Conservation (phyloP, 768 basidiomycete species). For the Russula olivacea region DNA sequence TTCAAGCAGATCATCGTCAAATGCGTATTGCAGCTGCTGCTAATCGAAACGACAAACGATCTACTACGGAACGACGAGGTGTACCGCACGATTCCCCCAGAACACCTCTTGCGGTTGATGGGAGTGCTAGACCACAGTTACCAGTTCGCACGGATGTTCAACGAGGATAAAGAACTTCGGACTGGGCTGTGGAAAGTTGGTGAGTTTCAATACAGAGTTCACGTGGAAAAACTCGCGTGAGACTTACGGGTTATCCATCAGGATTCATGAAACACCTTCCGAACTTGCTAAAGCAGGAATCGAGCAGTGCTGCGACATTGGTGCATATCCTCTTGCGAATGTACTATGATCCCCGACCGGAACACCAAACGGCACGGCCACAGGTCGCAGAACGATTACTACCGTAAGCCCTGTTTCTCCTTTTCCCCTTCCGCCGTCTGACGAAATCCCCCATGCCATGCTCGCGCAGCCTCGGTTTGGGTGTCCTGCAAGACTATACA, state of each 20-base stretch:
- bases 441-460: neutral
- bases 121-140: conserved; percentile 95
- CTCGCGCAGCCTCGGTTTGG: conserved; percentile 65
- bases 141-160: conserved; percentile 95
- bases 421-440: neutral
- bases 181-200: conserved; percentile 99
- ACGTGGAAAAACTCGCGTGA: neutral
- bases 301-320: conserved; percentile 90
- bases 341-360: conserved; percentile 88
- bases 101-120: conserved; percentile 90
- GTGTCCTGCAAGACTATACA: conserved; percentile 86
- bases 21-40: conserved; percentile 92
- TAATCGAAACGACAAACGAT: conserved; percentile 97
- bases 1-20: conserved; percentile 99
- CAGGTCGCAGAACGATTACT: conserved; percentile 71
- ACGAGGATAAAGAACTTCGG: conserved; percentile 95
- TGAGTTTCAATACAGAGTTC: conserved; percentile 39
- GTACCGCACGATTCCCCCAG: conserved; percentile 89
- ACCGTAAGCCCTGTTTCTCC: conserved; percentile 41
- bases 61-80: conserved; percentile 88
- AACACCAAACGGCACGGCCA: conserved; percentile 77
- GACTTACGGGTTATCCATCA: conserved; percentile 31
- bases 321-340: conserved; percentile 89
- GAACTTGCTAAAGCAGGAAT: conserved; percentile 96
- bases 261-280: conserved; percentile 99